Evolutionary conservation across 257 asterid genomes (phyloP), one percentile per base, ranked within the genome.

Genomic region (Eucommia ulmoides): DNA sequence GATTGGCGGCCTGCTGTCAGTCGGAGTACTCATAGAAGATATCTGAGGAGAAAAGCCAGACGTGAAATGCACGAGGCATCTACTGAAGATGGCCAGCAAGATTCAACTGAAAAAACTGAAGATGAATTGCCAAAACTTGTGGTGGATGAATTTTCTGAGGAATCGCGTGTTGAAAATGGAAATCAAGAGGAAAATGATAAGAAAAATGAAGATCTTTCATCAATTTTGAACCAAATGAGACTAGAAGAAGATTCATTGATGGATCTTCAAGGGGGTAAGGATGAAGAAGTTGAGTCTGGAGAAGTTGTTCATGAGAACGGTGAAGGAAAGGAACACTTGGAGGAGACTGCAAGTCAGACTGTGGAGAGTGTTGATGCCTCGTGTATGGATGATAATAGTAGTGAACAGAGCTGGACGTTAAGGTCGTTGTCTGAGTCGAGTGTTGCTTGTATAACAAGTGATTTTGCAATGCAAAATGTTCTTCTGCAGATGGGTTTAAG

Each of bases 381-480:
- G 14, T 74, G 70, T 48, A 60, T 51, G 62, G 93, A 91, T 63
- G 95, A 79, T 63, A 38, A 58, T 22, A 83, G 94, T 59, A 91
- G 96, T 50, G 94, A 86, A 73, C 97, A 83, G 76, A 86, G 99
- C 83, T 91, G 95, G 99, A 70, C 74, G 8, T 79, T 86, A 19
- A 76, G 84, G 42, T 77, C 97, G 38, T 70, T 91, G 64, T 86
- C 99, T 0, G 95, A 83, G 61, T 91, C 99, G 20, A 91, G 79
- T 49, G 95, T 91, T 45, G 99, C 96, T 58, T 91, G 99, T 41
- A 56, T 86, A 60, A 91, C 99, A 24, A 59, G 79, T 70, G 99
- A 91, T 62, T 91, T 49, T 72, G 99, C 99, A 22, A 86, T 91
- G 96, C 99, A 91, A 75, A 91, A 91, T 66, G 99, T 91, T 67